Conservation (phyloP, 2,329 filamentous ascomycete genomes). For the Penicillium sp. region DNA sequence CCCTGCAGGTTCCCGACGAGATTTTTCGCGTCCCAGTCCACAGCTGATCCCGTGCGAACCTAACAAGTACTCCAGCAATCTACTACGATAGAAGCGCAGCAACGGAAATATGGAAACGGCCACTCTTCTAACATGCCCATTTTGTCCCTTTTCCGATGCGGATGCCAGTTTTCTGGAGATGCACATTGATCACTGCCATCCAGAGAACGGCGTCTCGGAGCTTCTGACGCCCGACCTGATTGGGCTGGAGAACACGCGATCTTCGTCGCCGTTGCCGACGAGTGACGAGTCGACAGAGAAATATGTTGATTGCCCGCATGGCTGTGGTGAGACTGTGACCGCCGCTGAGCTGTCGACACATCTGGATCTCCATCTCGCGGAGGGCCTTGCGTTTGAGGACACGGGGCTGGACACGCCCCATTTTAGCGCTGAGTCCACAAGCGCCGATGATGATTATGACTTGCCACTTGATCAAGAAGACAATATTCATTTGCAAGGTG, state of each 20-base stretch:
- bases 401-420: slow-evolving; percentile 17
- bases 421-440: slow-evolving; percentile 4
- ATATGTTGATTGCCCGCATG: slow-evolving; percentile 60
- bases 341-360: slow-evolving; percentile 60
- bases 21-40: background rate
- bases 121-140: slow-evolving; percentile 44
- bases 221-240: slow-evolving; percentile 23
- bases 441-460: slow-evolving; percentile 15
- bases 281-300: slow-evolving; percentile 25
- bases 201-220: slow-evolving; percentile 41
- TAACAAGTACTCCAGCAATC: background rate
- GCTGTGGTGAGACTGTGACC: slow-evolving; percentile 63
- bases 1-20: background rate
- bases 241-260: slow-evolving; percentile 4
- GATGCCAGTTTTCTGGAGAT: slow-evolving; percentile 46
- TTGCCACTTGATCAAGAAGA: slow-evolving; percentile 18
- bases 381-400: slow-evolving; percentile 51
- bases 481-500: slow-evolving; percentile 3
- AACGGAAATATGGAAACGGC: slow-evolving; percentile 25
- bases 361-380: slow-evolving; percentile 61
- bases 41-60: background rate
- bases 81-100: background rate
- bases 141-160: slow-evolving; percentile 49
- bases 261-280: slow-evolving; percentile 4
- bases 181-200: slow-evolving; percentile 52